phyloP scores from a whole-genome alignment of 1,284 basidiomycete genomes.

The Ceratobasidium sp. region DNA sequence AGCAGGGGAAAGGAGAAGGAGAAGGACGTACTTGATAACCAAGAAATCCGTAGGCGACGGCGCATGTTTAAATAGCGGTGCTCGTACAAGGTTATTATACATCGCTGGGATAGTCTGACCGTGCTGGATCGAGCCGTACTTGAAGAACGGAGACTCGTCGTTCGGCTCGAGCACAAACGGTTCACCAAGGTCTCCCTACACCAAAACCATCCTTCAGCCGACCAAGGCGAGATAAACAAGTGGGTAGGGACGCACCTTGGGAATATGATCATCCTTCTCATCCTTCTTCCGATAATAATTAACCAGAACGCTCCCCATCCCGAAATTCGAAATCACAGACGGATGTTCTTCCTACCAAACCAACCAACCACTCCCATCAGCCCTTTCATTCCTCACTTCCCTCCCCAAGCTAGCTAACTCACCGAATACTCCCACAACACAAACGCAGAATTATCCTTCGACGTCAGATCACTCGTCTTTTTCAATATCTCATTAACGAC shows the following conservation, averaged over 20 bases:
- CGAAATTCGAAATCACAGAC: conserved; percentile 94
- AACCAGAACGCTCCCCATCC: conserved; percentile 97
- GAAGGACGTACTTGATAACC: conserved; percentile 75
- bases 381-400: neutral
- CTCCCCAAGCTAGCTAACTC: conserved; percentile 54
- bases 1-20: neutral
- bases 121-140: conserved; percentile 93
- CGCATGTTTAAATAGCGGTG: conserved; percentile 94
- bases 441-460: conserved; percentile 92
- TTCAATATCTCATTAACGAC: conserved; percentile 85
- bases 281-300: conserved; percentile 99
- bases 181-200: conserved; percentile 90
- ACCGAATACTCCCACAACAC: conserved; percentile 95
- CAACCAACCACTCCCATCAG: conserved; percentile 6
- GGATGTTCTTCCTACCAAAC: conserved; percentile 90
- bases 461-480: conserved; percentile 83
- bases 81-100: conserved; percentile 96
- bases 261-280: conserved; percentile 93
- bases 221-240: neutral
- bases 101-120: conserved; percentile 94
- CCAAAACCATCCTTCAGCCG: conserved; percentile 4
- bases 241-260: conserved; percentile 72
- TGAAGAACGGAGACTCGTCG: conserved; percentile 98
- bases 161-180: conserved; percentile 96
- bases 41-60: conserved; percentile 93